phyloP scores from a whole-genome alignment of 169 alveolate species.

The Cryptosporidium tyzzeri region DNA sequence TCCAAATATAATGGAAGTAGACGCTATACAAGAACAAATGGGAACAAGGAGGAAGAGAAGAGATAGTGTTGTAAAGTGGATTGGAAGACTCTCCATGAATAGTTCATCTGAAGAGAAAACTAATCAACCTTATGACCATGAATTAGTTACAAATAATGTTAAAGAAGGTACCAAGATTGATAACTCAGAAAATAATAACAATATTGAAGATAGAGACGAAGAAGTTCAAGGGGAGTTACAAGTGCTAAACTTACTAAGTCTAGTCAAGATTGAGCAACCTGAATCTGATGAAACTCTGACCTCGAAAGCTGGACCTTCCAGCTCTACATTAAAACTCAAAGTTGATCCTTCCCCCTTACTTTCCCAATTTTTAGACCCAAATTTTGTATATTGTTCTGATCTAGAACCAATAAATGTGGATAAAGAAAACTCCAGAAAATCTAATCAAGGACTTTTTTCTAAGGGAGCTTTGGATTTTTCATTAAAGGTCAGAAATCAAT shows the following conservation, averaged over 20 bases:
- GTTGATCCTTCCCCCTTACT: constrained; percentile 60
- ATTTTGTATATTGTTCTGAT: constrained; percentile 11
- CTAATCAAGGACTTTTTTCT: not conserved
- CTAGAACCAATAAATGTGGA: not conserved
- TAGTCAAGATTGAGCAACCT: constrained; percentile 27
- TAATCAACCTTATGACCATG: not conserved
- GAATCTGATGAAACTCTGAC: not conserved
- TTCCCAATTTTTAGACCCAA: constrained; percentile 46
- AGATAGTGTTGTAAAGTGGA: constrained; percentile 64
- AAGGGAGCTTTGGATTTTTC: constrained; percentile 14
- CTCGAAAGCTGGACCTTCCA: not conserved
- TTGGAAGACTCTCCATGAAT: constrained; percentile 40
- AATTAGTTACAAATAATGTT: not conserved
- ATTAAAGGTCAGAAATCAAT: constrained; percentile 27
- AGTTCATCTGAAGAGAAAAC: not conserved
- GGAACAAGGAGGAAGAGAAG: constrained; percentile 41
- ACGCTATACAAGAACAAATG: not conserved
- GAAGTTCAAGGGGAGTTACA: constrained; percentile 68
- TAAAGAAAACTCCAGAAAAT: not conserved
- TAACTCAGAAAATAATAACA: not conserved
- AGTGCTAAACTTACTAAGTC: constrained; percentile 45
- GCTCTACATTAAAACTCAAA: not conserved
- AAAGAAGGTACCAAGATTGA: not conserved
- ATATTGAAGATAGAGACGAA: constrained; percentile 42
- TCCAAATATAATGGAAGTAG: not conserved